A percentile compares a stretch with the other conserved stretches of the same genome.
Evolutionary conservation across 768 basidiomycete species (phyloP).

Genomic region (Kwoniella mangroviensis): DNA sequence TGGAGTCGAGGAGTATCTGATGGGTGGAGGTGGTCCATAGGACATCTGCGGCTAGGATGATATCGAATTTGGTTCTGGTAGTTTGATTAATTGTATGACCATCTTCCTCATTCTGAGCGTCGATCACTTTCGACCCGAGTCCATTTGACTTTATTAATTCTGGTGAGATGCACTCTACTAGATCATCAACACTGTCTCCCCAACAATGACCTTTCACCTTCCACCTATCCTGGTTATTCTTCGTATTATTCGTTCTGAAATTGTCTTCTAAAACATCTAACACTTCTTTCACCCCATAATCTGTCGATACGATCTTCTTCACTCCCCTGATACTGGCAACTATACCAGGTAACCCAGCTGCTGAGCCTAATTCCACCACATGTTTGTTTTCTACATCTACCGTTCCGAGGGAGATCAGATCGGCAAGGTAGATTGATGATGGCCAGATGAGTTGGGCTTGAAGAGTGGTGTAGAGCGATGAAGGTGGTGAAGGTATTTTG

Average conservation of each 20-base stretch:
- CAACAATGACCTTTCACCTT: slow-evolving; percentile 50
- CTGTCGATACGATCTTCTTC: slow-evolving; percentile 39
- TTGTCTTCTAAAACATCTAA: slow-evolving; percentile 34
- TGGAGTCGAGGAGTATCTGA: slow-evolving; percentile 42
- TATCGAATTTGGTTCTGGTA: slow-evolving; percentile 36
- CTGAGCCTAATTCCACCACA: slow-evolving; percentile 53
- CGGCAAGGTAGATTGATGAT: slow-evolving; percentile 48
- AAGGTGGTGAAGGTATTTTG: slow-evolving; percentile 45
- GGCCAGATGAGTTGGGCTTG: slow-evolving; percentile 55
- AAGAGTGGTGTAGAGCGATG: slow-evolving; percentile 46
- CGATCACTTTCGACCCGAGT: neutral
- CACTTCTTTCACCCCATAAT: slow-evolving; percentile 48
- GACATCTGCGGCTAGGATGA: slow-evolving; percentile 53
- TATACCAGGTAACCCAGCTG: slow-evolving; percentile 51
- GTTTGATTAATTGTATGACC: too few relatives aligned
- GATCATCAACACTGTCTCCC: slow-evolving; percentile 33
- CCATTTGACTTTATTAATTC: neutral
- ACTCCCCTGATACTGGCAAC: slow-evolving; percentile 27
- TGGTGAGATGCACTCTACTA: slow-evolving; percentile 5
- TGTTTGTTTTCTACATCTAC: slow-evolving; percentile 24
- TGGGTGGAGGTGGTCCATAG: slow-evolving; percentile 54
- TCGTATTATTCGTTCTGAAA: slow-evolving; percentile 10
- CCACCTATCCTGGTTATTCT: slow-evolving; percentile 26
- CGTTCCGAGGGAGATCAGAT: slow-evolving; percentile 28
- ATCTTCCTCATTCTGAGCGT: too few relatives aligned